A percentile compares a stretch with the other conserved stretches of the same genome.
Evolutionary conservation across 305 asterid genomes (phyloP).

Genomic region (Fraxinus greggii): DNA sequence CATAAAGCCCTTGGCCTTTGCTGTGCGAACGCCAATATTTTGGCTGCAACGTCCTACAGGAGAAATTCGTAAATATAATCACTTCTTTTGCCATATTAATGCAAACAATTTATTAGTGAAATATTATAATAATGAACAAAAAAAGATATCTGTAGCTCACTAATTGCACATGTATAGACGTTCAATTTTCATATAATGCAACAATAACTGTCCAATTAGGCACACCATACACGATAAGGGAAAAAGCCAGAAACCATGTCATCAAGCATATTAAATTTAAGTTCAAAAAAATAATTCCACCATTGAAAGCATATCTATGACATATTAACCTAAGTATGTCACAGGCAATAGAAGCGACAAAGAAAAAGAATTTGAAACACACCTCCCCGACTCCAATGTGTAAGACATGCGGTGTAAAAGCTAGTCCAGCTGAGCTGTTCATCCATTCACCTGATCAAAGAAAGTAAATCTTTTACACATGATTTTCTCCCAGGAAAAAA

Average conservation of each 20-base stretch:
- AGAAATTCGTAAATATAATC: background rate
- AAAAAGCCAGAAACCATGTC: background rate
- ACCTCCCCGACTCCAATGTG: slow-evolving; percentile 58
- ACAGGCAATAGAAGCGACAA: too few relatives aligned
- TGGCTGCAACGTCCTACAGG: slow-evolving; percentile 45
- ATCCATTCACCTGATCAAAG: slow-evolving; percentile 60
- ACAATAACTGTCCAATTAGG: background rate
- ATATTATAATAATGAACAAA: background rate
- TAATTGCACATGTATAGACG: background rate
- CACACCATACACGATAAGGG: background rate
- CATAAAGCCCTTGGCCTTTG: slow-evolving; percentile 53
- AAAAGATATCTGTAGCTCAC: background rate
- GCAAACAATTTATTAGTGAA: background rate
- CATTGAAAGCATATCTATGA: background rate
- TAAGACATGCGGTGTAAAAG: slow-evolving; percentile 60
- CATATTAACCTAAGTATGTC: background rate
- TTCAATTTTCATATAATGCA: background rate
- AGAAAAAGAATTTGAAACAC: background rate
- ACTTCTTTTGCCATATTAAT: background rate
- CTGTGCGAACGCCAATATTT: slow-evolving; percentile 42
- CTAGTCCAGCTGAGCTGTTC: slow-evolving; percentile 63
- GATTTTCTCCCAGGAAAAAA: background rate
- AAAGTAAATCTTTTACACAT: background rate
- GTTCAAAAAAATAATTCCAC: background rate
- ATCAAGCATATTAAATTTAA: background rate